These are phyloP conservation scores for Plasmodium coatneyi DNA, from an alignment of 169 alveolate genomes.

Conservation along the genomic window DNA sequence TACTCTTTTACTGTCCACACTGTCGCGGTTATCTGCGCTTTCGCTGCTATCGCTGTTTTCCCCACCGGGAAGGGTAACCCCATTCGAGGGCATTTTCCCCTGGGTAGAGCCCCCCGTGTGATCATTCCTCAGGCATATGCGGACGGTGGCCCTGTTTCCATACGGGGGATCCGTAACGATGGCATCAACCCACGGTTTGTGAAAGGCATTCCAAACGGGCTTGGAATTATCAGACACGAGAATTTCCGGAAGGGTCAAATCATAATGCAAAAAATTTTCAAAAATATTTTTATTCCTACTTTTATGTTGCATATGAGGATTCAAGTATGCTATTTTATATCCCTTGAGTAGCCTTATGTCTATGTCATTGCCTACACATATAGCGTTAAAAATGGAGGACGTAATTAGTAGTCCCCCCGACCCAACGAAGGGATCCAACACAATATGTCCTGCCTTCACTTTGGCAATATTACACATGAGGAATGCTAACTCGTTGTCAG, in stretches of 20 bases:
- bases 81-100: background rate
- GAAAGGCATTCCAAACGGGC: conserved; percentile 62
- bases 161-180: conserved; percentile 98
- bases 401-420: conserved; percentile 95
- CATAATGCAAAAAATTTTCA: conserved; percentile 78
- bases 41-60: background rate
- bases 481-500: conserved; percentile 96
- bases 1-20: background rate
- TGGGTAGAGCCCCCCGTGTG: background rate
- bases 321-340: conserved; percentile 85
- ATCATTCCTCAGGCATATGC: conserved; percentile 4
- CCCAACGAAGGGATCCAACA: conserved; percentile 98
- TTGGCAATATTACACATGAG: conserved; percentile 93
- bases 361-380: conserved; percentile 96
- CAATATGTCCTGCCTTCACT: conserved; percentile 78
- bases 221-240: conserved; percentile 72
- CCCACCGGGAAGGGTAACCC: background rate
- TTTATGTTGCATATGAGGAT: conserved; percentile 79
- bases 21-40: background rate
- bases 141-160: conserved; percentile 87
- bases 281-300: conserved; percentile 71
- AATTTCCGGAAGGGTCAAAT: conserved; percentile 78
- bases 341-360: conserved; percentile 94
- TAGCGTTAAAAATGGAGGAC: conserved; percentile 91
- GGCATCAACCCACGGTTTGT: conserved; percentile 94